These are phyloP conservation scores for Rhizopus stolonifer DNA, from an alignment of 371 early-diverging fungal species.

Conservation along the genomic window DNA sequence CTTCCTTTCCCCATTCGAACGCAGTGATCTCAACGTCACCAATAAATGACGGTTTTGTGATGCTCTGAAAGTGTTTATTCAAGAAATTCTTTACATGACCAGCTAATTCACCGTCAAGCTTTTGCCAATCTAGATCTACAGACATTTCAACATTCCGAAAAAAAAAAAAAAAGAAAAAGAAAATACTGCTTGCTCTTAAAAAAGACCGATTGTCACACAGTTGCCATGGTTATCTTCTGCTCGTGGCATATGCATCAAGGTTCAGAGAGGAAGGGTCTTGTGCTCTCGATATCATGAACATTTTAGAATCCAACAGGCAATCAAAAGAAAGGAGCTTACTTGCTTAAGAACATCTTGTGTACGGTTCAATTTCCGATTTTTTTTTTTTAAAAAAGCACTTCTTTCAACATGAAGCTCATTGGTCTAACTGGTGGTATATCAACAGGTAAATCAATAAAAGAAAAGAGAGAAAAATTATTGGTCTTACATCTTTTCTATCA, in stretches of 20 bases:
- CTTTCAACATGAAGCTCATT: constrained; percentile 78
- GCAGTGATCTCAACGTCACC: constrained; percentile 80
- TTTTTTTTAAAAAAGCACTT: no score
- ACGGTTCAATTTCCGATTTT: no score
- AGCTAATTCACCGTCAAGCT: constrained; percentile 76
- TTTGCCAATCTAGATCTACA: constrained; percentile 83
- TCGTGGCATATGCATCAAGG: no score
- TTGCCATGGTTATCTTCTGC: no score
- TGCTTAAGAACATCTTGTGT: no score
- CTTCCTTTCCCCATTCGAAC: constrained; percentile 82
- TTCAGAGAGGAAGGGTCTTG: not conserved
- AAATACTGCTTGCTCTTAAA: not conserved
- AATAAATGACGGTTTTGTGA: constrained; percentile 77
- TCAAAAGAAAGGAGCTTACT: no score
- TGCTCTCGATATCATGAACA: not conserved
- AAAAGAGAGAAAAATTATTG: not conserved
- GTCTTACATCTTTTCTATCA: no score
- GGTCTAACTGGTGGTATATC: constrained; percentile 95
- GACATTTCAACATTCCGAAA: constrained; percentile 63
- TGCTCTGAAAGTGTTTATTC: constrained; percentile 75
- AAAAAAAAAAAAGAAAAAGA: not conserved
- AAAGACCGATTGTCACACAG: no score
- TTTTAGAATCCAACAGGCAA: no score
- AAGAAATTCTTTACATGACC: constrained; percentile 73
- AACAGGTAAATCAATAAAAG: constrained; percentile 60